Evolutionary conservation across 805 yeast genomes (phyloP), one percentile per base, ranked within the genome.

Genomic region (Yarrowia keelungensis): DNA sequence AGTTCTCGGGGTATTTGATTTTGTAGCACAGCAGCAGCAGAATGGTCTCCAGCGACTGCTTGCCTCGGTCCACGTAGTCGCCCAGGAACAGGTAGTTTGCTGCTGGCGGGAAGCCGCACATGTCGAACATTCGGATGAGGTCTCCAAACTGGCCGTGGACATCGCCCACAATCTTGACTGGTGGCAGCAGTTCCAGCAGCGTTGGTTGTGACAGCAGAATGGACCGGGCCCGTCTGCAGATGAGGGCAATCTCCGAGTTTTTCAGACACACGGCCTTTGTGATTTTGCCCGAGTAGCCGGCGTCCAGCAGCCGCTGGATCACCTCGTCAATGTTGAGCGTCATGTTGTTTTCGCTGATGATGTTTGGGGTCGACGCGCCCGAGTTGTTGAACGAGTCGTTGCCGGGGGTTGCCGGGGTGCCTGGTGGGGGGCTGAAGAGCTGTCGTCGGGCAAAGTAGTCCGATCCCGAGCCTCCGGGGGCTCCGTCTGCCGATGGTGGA

Each of bases 141-240:
- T 95, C 99, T 65, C 90, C 90, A 77, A 89, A 95, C 79, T 95
- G 99, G 39, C 99, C 99, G 79, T 95, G 99, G 39, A 95, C 97
- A 77, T 95, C 99, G 59, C 96, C 96, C 5, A 90, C 96, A 26
- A 90, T 90, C 77, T 90, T 90, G 26, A 90, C 95, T 0, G 96
- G 95, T 2, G 95, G 91, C 51, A 91, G 86, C 70, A 94, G 82
- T 77, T 95, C 98, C 69, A 94, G 81, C 66, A 94, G 80, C 5
- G 97, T 85, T 7, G 99, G 99, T 77, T 95, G 98, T 68, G 90
- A 85, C 69, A 95, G 80, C 74, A 95, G 91, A 15, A 94, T 88
- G 75, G 95, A 97, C 71, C 97, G 84, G 3, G 98, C 97, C 47
- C 87, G 86, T 47, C 90, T 84, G 80, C 99, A 95, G 53, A 95